These are phyloP conservation scores for Cicer bijugum DNA, from an alignment of 306 rosid genomes.

Conservation along the genomic window DNA sequence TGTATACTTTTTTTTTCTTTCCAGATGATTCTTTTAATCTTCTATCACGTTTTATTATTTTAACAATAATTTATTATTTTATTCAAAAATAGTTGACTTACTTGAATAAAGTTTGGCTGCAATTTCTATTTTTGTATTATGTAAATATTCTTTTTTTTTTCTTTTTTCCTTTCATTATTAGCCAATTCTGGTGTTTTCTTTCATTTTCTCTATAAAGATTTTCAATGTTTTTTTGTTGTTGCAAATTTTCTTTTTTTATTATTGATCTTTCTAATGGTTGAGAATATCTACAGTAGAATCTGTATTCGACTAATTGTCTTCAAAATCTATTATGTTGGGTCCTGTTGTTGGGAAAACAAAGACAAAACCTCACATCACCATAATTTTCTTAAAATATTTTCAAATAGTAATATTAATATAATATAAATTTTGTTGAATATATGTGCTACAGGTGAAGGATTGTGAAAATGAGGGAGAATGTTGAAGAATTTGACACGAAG, in stretches of 20 bases:
- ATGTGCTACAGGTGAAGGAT: constrained; percentile 6
- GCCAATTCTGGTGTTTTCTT: constrained; percentile 29
- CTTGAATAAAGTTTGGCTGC: not conserved
- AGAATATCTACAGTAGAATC: not conserved
- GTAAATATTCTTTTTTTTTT: not conserved
- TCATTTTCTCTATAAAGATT: not conserved
- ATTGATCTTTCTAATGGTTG: constrained; percentile 37
- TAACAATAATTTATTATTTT: too few species aligned
- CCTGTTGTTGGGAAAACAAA: constrained; percentile 18
- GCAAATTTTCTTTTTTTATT: not conserved
- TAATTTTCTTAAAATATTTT: too few species aligned
- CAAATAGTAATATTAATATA: too few species aligned
- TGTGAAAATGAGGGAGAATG: constrained; percentile 70
- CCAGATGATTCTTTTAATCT: too few species aligned
- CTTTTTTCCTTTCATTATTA: constrained; percentile 29
- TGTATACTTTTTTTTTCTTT: too few species aligned
- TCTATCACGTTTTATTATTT: too few species aligned
- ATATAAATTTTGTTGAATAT: too few species aligned
- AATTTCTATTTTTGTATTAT: not conserved
- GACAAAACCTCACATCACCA: not conserved
- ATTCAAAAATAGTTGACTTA: constrained; percentile 44
- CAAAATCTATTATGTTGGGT: not conserved
- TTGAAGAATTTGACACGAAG: constrained; percentile 66
- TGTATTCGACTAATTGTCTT: constrained; percentile 44
- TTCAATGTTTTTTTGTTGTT: not conserved